Evolutionary conservation across 257 asterid species (phyloP), one percentile per base, ranked within the genome.

Genomic region (Ilex asprella): DNA sequence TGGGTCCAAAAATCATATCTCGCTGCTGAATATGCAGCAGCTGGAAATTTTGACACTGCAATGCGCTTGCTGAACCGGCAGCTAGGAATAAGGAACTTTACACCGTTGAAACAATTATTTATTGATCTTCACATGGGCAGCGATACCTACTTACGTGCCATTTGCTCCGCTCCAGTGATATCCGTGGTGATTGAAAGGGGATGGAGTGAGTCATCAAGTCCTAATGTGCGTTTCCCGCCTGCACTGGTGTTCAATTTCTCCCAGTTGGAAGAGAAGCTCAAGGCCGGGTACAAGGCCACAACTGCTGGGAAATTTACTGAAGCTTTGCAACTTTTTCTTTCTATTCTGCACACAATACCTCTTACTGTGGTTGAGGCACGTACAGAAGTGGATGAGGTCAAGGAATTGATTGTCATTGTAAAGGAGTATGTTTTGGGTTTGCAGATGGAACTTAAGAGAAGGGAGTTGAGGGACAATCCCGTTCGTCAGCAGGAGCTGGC

Each of bases 11-110:
- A 76, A 63, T 92, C 97, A 13, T 78, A 96, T 30, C 90, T 92
- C 44, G 98, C 98, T 11, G 97, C 91, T 39, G 98, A 92, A 59
- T 97, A 92, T 14, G 97, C 91, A 12, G 95, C 98, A 55, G 95
- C 97, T 10, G 98, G 98, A 14, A 81, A 91, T 74, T 91, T 88
- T 32, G 96, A 92, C 68, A 92, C 91, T 11, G 95, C 98, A 39
- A 84, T 89, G 98, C 92, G 98, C 39, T 72, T 92, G 32, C 75
- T 92, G 71, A 83, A 67, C 84, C 91, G 96, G 7, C 98, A 92
- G 61, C 62, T 92, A 31, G 98, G 96, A 56, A 79, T 92, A 53
- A 67, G 63, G 39, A 92, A 92, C 62, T 92, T 92, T 54, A 31
- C 84, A 49, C 97, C 97, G 27, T 61, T 90, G 67, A 87, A 76